A percentile compares a stretch with the other conserved stretches of the same genome.
phyloP scores from a whole-genome alignment of 2,329 filamentous ascomycete species.

The Hymenoscyphus fructigenus region DNA sequence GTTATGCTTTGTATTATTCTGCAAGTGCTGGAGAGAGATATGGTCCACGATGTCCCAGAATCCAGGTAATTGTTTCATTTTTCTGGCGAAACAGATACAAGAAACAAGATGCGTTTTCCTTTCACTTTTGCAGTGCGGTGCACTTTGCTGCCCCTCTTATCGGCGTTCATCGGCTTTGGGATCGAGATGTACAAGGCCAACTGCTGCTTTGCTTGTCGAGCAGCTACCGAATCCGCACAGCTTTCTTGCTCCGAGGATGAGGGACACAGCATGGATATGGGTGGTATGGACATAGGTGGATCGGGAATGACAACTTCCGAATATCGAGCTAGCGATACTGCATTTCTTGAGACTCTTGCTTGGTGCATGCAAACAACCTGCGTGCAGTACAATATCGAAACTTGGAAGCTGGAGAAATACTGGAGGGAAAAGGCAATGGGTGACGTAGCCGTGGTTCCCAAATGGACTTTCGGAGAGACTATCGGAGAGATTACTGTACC shows the following conservation, averaged over 20 bases:
- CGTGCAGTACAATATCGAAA: slow-evolving; percentile 14
- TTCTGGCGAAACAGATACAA: background rate
- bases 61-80: background rate
- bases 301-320: slow-evolving; percentile 5
- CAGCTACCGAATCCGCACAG: background rate
- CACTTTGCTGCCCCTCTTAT: background rate
- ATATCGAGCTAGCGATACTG: slow-evolving; percentile 26
- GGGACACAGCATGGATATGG: background rate
- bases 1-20: background rate
- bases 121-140: background rate
- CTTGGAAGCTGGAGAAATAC: slow-evolving; percentile 29
- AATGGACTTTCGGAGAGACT: slow-evolving; percentile 29
- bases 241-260: background rate
- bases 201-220: slow-evolving; percentile 7
- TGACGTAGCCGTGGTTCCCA: slow-evolving; percentile 21
- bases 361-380: slow-evolving; percentile 35
- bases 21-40: background rate
- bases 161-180: slow-evolving; percentile 8
- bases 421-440: slow-evolving; percentile 31
- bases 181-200: slow-evolving; percentile 10
- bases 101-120: background rate
- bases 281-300: background rate
- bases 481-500: background rate
- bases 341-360: slow-evolving; percentile 32
- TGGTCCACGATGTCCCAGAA: background rate